Conservation (phyloP, 2,329 filamentous ascomycete species). For the Penicillium expansum region DNA sequence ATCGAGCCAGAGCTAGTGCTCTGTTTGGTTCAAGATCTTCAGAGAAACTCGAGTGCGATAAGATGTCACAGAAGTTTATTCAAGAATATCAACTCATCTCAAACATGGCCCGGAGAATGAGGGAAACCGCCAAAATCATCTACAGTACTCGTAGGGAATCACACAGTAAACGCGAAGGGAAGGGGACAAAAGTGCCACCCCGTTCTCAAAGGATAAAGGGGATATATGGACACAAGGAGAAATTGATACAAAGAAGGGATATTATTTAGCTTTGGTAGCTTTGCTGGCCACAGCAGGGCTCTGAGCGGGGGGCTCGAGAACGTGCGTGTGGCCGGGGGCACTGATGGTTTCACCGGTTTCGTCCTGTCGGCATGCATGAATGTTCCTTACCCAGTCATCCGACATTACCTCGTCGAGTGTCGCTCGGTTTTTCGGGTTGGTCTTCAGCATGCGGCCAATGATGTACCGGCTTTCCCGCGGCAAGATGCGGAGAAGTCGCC, state of each 20-base stretch:
- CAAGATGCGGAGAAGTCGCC: slow-evolving; percentile 80
- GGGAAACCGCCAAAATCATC: slow-evolving; percentile 1
- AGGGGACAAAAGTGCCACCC: slow-evolving; percentile 4
- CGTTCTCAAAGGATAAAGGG: neutral
- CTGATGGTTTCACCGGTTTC: slow-evolving; percentile 69
- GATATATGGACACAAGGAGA: slow-evolving; percentile 20
- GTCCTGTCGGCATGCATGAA: slow-evolving; percentile 77
- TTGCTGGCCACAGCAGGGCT: slow-evolving; percentile 38
- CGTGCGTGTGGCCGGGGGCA: slow-evolving; percentile 76
- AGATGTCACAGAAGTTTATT: neutral
- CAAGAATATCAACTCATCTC: slow-evolving; percentile 2
- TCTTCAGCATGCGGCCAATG: slow-evolving; percentile 86
- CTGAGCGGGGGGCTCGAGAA: slow-evolving; percentile 65
- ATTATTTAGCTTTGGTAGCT: slow-evolving; percentile 31
- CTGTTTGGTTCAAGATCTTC: neutral
- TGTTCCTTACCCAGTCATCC: slow-evolving; percentile 86
- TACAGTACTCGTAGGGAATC: slow-evolving; percentile 10
- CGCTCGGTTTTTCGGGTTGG: slow-evolving; percentile 79
- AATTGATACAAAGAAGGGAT: slow-evolving; percentile 20
- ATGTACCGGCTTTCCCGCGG: slow-evolving; percentile 88
- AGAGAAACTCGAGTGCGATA: neutral
- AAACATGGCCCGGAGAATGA: neutral
- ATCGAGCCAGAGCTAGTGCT: neutral
- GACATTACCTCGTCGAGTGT: slow-evolving; percentile 80
- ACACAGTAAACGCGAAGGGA: slow-evolving; percentile 3